Base-by-base conservation (phyloP, 1,284 basidiomycete genomes). In the Cutaneotrichosporon mucoides region DNA sequence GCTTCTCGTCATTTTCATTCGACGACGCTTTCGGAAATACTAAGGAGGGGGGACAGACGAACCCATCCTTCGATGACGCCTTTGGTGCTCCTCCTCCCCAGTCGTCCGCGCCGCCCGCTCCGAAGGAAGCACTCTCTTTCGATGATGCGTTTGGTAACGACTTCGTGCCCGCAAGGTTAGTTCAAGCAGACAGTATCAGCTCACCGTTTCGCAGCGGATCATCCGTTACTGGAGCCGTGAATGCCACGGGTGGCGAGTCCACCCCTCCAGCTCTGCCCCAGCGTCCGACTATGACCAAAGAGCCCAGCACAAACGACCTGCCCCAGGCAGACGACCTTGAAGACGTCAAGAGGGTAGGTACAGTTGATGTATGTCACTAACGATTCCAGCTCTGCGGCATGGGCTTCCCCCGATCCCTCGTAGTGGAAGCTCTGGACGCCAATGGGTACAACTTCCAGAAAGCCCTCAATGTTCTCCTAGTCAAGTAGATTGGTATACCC, bases 81-180 rank as follows among this genome's bases (percentile, higher is more conserved):
- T 47, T 47, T 33, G 33, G 33, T 4, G 34, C 46, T 5, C 34
- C 46, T 5, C 46, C 6, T 38, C n/a, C 44, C 44, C n/a, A 13
- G 5, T 8, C 4, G 13, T 12, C 44, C 44, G 12, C 44, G 44
- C 3, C 44, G n/a, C 12, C 12, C 7, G 9, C 46, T 36, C 33
- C 46, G 3, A 36, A 47, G 44, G 46, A 47, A 12, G 64, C 63
- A 53, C 71, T 82, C 53, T 80, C 81, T 0, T 84, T 85, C 66
- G 84, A 84, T 56, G 82, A 84, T 55, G 79, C 79, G 0, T 85
- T 85, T 66, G 78, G 81, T 48, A 69, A 65, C 2, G 72, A 72
- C 35, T 75, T 73, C 59, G 68, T 16, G 10, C 38, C 49, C 9
- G 34, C 10, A 47, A 47, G 10, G 46, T 47, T 36, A 9, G 46